Evolutionary conservation across 1,284 basidiomycete genomes (phyloP), one percentile per base, ranked within the genome.

Genomic region (Ustilago tritici): DNA sequence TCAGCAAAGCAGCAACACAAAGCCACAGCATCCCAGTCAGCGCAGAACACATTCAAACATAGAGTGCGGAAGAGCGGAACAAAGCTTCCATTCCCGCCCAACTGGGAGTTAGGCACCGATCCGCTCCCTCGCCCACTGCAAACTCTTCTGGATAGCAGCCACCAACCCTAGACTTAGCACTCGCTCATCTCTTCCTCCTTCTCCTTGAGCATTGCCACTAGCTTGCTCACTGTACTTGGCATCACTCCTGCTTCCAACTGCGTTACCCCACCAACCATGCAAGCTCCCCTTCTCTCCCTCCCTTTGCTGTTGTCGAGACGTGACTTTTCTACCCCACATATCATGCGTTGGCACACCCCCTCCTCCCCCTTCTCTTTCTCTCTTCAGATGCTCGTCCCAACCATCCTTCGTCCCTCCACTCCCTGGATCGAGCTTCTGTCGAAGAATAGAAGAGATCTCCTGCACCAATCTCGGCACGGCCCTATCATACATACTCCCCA

Each of bases 261-360:
- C 57, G 7, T 23, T 53, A 4, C 60, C 75, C 41, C 56, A 62
- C 75, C 75, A 73, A 15, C 60, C 70, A 31, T 62, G 64, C 35
- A 71, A 17, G 31, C 23, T 36, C 0, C 60, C 56, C 12, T 53
- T 60, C 4, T 35, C 17, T n/a, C 8, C 12, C 28, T 2, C 50
- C 12, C 35, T 41, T 11, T 4, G 31, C 17, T 14, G 7, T 19
- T 10, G 17, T 14, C 6, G 17, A 3, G 19, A 10, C 14, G 40
- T 49, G 28, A 71, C 56, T 50, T 68, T 62, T 31, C 70, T 49
- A 3, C 75, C 75, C 75, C 75, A 77, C 49, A 77, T 49, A 55
- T 77, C 70, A 34, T 72, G 70, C 31, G 38, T 68, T n/a, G 63
- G 55, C 36, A 49, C 2, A 28, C 23, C 23, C 19, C 23, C 56